phyloP scores from a whole-genome alignment of 352 stramenopile species.

The Phytophthora palmivora region DNA sequence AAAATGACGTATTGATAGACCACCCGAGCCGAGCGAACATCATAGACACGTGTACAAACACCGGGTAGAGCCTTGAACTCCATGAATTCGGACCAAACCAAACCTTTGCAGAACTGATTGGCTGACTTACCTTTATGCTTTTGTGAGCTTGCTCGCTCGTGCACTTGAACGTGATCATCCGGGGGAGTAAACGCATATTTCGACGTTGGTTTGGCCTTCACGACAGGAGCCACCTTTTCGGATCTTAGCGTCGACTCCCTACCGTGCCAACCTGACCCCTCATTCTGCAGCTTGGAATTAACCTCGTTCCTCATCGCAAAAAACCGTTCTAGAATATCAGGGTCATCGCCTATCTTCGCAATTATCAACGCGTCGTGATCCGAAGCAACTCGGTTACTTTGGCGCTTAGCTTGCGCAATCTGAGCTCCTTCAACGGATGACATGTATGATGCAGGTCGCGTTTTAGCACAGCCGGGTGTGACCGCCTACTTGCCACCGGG shows the following conservation, averaged over 20 bases:
- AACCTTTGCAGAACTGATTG: conserved; percentile 2
- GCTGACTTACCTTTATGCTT: conserved; percentile 17
- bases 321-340: conserved; percentile 8
- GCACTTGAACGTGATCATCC: conserved; percentile 7
- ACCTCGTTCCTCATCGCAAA: background rate
- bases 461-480: no score
- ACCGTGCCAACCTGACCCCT: no score
- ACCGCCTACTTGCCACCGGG: no score
- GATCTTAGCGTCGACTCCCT: no score
- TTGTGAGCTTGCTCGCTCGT: background rate
- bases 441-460: no score
- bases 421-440: no score
- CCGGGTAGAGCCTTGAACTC: conserved; percentile 8
- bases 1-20: conserved; percentile 6
- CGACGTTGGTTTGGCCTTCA: background rate
- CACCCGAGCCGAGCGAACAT: conserved; percentile 4
- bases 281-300: background rate
- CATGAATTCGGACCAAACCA: conserved; percentile 13
- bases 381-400: background rate
- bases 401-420: background rate
- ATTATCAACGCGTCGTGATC: conserved; percentile 11
- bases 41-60: conserved; percentile 1
- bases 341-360: conserved; percentile 6
- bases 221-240: background rate
- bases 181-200: conserved; percentile 14